phyloP scores from a whole-genome alignment of 2,329 filamentous ascomycete genomes.

The Gremmenia infestans region DNA sequence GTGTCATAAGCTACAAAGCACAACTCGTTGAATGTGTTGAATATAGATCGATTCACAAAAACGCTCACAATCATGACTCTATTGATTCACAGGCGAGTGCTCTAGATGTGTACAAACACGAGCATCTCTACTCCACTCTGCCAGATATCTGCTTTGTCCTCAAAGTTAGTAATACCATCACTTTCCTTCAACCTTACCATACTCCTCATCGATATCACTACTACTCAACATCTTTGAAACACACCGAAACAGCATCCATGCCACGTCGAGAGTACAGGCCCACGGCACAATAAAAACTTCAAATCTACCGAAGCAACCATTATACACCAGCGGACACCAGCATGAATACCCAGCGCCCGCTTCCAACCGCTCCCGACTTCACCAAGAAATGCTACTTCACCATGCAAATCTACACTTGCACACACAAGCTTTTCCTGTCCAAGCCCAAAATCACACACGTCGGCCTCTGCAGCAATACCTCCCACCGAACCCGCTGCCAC shows the following conservation, averaged over 20 bases:
- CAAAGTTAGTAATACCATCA: no score
- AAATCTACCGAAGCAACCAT: no score
- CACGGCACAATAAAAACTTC: no score
- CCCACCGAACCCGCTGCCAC: neutral
- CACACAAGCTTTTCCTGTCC: neutral
- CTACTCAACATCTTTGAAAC: neutral
- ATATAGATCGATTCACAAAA: neutral
- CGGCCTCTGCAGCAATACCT: neutral
- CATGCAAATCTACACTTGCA: neutral
- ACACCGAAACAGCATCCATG: neutral
- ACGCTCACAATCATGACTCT: neutral
- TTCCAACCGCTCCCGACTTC: neutral
- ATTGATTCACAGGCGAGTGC: neutral
- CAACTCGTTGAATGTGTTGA: no score
- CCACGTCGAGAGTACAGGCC: neutral
- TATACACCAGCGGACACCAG: neutral
- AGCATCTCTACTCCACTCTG: neutral
- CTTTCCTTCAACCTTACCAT: no score
- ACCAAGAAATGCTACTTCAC: neutral
- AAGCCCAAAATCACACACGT: neutral
- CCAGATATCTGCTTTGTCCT: no score
- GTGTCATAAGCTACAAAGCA: no score
- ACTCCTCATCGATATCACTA: neutral
- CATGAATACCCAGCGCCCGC: neutral
- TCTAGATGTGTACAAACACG: neutral